phyloP scores from a whole-genome alignment of 768 basidiomycete genomes.

The Lactarius sp. region DNA sequence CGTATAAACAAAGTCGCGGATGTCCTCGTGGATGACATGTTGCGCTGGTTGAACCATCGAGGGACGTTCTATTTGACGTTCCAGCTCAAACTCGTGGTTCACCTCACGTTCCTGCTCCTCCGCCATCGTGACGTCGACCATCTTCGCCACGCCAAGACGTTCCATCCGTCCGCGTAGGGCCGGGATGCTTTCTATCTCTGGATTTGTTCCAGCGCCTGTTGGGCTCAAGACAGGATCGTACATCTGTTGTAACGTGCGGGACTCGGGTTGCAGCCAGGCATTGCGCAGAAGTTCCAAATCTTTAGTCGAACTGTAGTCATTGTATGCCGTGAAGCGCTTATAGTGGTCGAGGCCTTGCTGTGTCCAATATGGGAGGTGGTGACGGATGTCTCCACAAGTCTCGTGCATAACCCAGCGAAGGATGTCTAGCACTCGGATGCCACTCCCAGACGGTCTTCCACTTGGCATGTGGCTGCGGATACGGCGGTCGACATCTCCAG shows the following conservation, averaged over 20 bases:
- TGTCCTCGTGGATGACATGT: neutral
- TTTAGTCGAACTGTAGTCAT: neutral
- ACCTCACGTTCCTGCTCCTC: conserved; percentile 16
- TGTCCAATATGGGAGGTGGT: conserved; percentile 5
- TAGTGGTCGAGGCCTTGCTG: conserved; percentile 9
- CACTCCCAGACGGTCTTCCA: neutral
- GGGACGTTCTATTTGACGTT: neutral
- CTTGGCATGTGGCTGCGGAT: neutral
- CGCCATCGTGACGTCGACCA: neutral
- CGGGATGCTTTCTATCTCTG: neutral
- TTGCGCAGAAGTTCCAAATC: neutral
- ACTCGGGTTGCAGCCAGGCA: conserved; percentile 1
- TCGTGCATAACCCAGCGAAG: conserved; percentile 13
- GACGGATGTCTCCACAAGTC: conserved; percentile 12
- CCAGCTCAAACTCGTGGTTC: neutral
- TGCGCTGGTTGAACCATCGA: neutral
- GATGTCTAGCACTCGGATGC: neutral
- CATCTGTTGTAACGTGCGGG: neutral
- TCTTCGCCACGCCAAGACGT: neutral
- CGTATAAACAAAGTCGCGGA: neutral
- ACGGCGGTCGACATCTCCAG: conserved; percentile 4
- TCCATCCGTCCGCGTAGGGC: neutral
- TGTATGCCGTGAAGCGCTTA: neutral
- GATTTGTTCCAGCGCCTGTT: neutral
- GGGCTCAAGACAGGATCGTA: neutral